Percentiles rank a stretch among this genome's conserved stretches.
phyloP scores from a whole-genome alignment of 1,139 yeast genomes.

The Hansenula lynferdii region DNA sequence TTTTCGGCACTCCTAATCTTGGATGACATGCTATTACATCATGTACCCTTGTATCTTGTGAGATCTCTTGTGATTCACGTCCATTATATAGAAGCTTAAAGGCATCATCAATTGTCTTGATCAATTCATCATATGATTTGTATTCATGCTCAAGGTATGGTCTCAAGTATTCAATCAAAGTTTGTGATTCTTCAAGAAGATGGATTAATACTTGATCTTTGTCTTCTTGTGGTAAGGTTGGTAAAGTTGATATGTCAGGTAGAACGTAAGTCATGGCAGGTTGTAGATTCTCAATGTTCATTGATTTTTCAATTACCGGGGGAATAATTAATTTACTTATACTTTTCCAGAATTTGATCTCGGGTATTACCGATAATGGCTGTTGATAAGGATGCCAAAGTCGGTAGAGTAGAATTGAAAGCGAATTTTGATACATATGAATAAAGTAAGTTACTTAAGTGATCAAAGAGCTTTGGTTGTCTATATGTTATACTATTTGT shows the following conservation, averaged over 20 bases:
- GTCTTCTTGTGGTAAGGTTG: constrained; percentile 3
- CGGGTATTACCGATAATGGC: background rate
- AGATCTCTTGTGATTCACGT: constrained; percentile 2
- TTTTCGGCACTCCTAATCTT: constrained; percentile 65
- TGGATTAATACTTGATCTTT: constrained; percentile 15
- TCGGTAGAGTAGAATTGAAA: too few species aligned
- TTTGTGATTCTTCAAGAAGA: constrained; percentile 19
- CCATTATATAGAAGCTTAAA: constrained; percentile 8
- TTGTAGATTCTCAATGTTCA: too few species aligned
- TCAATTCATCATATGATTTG: constrained; percentile 11
- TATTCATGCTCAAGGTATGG: constrained; percentile 10
- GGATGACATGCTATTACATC: constrained; percentile 83
- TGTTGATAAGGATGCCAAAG: too few species aligned
- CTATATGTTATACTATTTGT: too few species aligned
- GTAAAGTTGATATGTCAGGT: constrained; percentile 4
- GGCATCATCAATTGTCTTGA: constrained; percentile 10
- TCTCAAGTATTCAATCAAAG: constrained; percentile 14
- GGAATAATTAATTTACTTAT: too few species aligned
- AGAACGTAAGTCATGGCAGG: constrained; percentile 12
- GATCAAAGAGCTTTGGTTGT: too few species aligned
- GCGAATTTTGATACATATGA: too few species aligned
- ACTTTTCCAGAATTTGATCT: too few species aligned
- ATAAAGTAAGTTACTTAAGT: too few species aligned
- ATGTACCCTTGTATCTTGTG: background rate
- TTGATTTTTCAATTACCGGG: too few species aligned